Evolutionary conservation across 768 basidiomycete species (phyloP), one percentile per base, ranked within the genome.

Genomic region (Sistotremastrum suecicum): DNA sequence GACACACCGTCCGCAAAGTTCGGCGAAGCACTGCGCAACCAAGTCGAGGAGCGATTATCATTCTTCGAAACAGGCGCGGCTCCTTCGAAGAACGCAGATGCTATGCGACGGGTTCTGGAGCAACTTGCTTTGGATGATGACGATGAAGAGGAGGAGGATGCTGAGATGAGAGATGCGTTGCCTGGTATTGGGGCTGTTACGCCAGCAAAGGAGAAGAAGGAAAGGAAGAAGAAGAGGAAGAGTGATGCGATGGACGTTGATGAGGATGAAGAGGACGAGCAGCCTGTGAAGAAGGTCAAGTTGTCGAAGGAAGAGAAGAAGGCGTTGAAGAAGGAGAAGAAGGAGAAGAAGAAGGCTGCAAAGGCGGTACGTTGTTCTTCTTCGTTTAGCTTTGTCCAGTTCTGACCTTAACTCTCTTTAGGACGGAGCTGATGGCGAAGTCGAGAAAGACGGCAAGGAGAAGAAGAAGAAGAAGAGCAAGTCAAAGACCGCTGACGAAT

Each of bases 51-150:
- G 62, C 80, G 95, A 8, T 72, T 99, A 3, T 70, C 71, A 48
- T 98, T 98, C 69, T 99, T 95, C 67, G 91, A 94, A 63, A 84
- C 78, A 0, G 94, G 94, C 5, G 75, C 74, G 5, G 77, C 90
- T 6, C 92, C 92, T 20, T 75, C 77, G 30, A 98, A 91, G 68
- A 95, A 87, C 47, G 73, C 86, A 29, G 91, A 94, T 50, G 85
- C 83, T n/a, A 90, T 95, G 50, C 78, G 81, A 51, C 87, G 83
- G 60, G 91, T 92, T 11, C 56, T 92, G 49, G 77, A 84, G n/a
- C 72, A 74, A 45, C 76, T 94, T 37, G 77, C 75, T 5, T 58
- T 83, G 12, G 86, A 85, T 5, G 73, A 72, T 2, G 74, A 76
- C 2, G 79, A 78, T 0, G 75, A 75, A 2, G 74, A 70, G 0